A percentile compares a stretch with the other conserved stretches of the same genome.
Conservation (phyloP, 139 green algal genomes). For the Chlorella sp. region DNA sequence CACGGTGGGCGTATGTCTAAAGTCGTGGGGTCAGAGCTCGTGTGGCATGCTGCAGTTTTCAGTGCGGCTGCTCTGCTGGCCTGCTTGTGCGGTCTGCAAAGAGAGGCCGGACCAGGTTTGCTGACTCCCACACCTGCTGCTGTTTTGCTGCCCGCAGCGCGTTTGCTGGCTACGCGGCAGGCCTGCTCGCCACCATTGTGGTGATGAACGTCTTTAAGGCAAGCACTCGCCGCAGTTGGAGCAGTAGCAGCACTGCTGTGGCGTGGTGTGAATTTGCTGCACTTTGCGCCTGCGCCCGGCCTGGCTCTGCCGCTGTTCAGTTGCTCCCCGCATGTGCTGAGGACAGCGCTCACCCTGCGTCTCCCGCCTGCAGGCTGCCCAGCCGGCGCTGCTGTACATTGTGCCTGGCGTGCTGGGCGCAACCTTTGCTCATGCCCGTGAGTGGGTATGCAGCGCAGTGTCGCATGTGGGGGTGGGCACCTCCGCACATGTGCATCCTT, state of each 20-base stretch:
- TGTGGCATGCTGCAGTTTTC: too few species aligned
- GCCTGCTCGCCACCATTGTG: conserved; percentile 88
- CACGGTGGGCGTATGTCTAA: background rate
- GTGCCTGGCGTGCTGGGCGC: conserved; percentile 89
- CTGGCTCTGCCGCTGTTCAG: background rate
- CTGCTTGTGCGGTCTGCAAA: background rate
- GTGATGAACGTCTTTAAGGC: conserved; percentile 98
- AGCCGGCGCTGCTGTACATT: conserved; percentile 98
- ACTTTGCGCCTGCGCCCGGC: background rate
- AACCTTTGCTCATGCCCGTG: conserved; percentile 64
- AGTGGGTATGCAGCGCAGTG: background rate
- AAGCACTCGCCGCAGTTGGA: background rate
- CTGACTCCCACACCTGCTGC: background rate
- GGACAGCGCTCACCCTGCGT: background rate
- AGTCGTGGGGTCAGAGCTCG: background rate
- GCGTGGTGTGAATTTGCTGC: background rate
- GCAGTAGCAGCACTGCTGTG: background rate
- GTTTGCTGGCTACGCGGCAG: conserved; percentile 86
- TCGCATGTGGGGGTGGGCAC: too few species aligned
- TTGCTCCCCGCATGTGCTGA: background rate
- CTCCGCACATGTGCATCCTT: background rate
- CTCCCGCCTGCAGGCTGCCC: conserved; percentile 67
- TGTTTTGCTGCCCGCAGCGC: conserved; percentile 40
- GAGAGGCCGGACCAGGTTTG: too few species aligned
- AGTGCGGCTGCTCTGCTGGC: too few species aligned